Percentiles rank a stretch among this genome's conserved stretches.
phyloP scores from a whole-genome alignment of 192 early-diverging fungal genomes.

The Coemansia sp. region DNA sequence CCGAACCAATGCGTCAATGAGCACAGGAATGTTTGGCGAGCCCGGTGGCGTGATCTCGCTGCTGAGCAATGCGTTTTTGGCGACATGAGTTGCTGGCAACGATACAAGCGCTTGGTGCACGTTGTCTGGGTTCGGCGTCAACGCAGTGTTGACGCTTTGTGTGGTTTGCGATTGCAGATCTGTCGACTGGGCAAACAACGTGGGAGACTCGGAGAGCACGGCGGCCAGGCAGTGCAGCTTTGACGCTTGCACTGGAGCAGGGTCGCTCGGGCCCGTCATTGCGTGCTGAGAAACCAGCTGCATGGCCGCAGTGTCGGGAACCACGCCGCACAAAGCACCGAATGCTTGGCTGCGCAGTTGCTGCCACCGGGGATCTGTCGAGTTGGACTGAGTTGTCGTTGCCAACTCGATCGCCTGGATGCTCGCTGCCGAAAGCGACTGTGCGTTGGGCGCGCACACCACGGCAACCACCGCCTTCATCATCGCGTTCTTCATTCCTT shows the following conservation, averaged over 20 bases:
- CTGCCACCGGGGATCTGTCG: constrained; percentile 30
- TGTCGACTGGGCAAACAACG: constrained; percentile 57
- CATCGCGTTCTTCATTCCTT: constrained; percentile 37
- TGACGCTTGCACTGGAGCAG: constrained; percentile 53
- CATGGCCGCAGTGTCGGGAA: constrained; percentile 18
- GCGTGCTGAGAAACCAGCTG: constrained; percentile 30
- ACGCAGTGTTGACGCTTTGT: constrained; percentile 58
- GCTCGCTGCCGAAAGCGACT: constrained; percentile 24
- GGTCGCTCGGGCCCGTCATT: constrained; percentile 7
- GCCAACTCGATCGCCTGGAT: constrained; percentile 35
- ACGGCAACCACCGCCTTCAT: constrained; percentile 40
- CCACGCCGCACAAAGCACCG: constrained; percentile 37
- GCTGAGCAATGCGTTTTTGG: constrained; percentile 28
- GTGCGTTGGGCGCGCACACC: constrained; percentile 27
- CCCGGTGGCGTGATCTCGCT: background rate
- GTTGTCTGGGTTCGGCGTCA: constrained; percentile 43
- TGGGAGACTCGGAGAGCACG: constrained; percentile 64
- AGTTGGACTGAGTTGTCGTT: constrained; percentile 7
- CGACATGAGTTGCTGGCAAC: constrained; percentile 31
- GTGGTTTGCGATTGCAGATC: constrained; percentile 61
- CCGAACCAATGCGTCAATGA: constrained; percentile 27
- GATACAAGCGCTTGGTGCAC: constrained; percentile 4
- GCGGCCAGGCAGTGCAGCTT: constrained; percentile 76
- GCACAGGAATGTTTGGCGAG: background rate
- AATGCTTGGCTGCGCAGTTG: constrained; percentile 26